Conservation (phyloP, 345 rosid genomes). For the Physaria fendleri region DNA sequence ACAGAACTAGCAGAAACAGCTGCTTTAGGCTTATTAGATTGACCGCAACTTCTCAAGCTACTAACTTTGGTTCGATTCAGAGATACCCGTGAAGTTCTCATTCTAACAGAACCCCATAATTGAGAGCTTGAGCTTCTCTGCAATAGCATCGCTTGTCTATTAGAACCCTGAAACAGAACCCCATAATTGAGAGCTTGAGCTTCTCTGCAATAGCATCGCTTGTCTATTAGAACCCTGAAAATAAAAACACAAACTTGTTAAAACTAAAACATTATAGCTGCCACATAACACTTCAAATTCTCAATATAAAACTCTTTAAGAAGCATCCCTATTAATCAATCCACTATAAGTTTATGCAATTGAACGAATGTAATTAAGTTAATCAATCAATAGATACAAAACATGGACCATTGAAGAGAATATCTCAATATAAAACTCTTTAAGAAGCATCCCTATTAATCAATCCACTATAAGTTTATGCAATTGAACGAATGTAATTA, state of each 20-base stretch:
- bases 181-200: constrained; percentile 38
- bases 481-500: background rate
- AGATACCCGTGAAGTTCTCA: constrained; percentile 14
- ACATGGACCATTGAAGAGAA: too few species aligned
- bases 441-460: background rate
- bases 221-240: constrained; percentile 59
- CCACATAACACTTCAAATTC: background rate
- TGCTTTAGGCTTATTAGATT: constrained; percentile 42
- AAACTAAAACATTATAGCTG: background rate
- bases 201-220: constrained; percentile 40
- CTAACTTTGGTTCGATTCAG: constrained; percentile 20
- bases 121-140: constrained; percentile 30
- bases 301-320: background rate
- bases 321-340: background rate
- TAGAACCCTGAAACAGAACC: too few species aligned
- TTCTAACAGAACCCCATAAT: constrained; percentile 40
- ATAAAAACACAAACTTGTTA: background rate
- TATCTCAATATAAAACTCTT: background rate
- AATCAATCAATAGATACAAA: background rate
- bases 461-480: background rate
- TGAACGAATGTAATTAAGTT: background rate
- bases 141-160: constrained; percentile 51
- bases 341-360: background rate
- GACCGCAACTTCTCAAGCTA: constrained; percentile 49
- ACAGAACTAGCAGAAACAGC: constrained; percentile 34